A percentile compares a stretch with the other conserved stretches of the same genome.
These are phyloP conservation scores for Xylaria sp. DNA, from an alignment of 2,329 filamentous ascomycete species.

Conservation along the genomic window DNA sequence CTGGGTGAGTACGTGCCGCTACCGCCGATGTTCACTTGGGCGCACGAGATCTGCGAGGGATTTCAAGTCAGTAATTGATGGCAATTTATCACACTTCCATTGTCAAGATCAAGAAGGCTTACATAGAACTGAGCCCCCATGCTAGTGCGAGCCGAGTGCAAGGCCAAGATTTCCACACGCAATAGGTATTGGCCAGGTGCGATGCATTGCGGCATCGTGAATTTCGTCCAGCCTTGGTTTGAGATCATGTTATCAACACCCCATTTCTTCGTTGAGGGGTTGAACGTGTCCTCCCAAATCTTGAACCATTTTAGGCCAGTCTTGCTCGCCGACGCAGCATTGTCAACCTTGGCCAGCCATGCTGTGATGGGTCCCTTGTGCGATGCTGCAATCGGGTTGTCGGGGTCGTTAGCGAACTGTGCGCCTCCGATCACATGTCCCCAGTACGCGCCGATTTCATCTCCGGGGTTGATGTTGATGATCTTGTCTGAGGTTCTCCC, in stretches of 20 bases:
- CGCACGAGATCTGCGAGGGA: constrained; percentile 50
- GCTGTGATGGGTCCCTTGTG: constrained; percentile 66
- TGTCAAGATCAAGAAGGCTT: not conserved
- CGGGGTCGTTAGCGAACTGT: constrained; percentile 60
- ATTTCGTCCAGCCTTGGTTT: constrained; percentile 59
- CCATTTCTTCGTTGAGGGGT: constrained; percentile 57
- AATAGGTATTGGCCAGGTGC: constrained; percentile 66
- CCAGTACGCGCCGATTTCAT: constrained; percentile 63
- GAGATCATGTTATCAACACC: constrained; percentile 59
- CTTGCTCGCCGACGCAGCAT: constrained; percentile 58
- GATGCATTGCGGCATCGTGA: constrained; percentile 62
- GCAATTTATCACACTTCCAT: not conserved
- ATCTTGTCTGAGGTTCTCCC: constrained; percentile 56
- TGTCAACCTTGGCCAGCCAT: constrained; percentile 64
- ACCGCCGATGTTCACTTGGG: constrained; percentile 56
- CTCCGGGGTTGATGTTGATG: constrained; percentile 62
- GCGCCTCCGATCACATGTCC: constrained; percentile 65
- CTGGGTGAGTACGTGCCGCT: constrained; percentile 52
- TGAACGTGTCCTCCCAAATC: constrained; percentile 62
- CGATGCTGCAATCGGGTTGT: constrained; percentile 65
- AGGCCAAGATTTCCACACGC: constrained; percentile 64
- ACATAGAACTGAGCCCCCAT: constrained; percentile 57
- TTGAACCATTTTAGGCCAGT: constrained; percentile 64
- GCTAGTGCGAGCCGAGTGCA: constrained; percentile 59
- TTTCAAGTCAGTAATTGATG: constrained; percentile 23